Conservation (phyloP, 768 basidiomycete genomes). For the Imleria badia region DNA sequence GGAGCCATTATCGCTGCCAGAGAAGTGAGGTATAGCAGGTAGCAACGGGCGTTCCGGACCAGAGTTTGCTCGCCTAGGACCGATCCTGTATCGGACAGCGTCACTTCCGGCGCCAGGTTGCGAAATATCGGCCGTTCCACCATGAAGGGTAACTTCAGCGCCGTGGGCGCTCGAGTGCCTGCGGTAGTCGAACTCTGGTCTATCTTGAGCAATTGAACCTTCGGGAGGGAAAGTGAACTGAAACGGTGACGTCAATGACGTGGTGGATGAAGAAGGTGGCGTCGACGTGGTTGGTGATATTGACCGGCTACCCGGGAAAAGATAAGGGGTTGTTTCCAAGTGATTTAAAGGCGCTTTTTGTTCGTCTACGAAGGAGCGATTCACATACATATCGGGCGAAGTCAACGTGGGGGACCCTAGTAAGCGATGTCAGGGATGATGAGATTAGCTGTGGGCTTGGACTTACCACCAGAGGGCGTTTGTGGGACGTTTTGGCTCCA, state of each 20-base stretch:
- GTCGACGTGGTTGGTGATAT: conserved; percentile 69
- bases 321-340: conserved; percentile 55
- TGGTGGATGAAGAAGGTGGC: conserved; percentile 56
- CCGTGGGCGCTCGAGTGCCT: conserved; percentile 51
- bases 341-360: conserved; percentile 52
- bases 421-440: conserved; percentile 38
- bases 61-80: conserved; percentile 47
- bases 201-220: conserved; percentile 49
- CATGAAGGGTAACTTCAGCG: conserved; percentile 68
- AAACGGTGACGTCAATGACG: conserved; percentile 65
- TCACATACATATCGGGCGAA: conserved; percentile 46
- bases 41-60: conserved; percentile 49
- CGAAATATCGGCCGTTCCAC: conserved; percentile 72
- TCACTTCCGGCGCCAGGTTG: conserved; percentile 51
- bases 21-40: conserved; percentile 47
- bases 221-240: conserved; percentile 63
- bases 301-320: conserved; percentile 67
- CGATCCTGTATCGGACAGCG: conserved; percentile 59
- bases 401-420: conserved; percentile 57
- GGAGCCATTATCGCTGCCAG: conserved; percentile 50
- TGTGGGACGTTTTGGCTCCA: conserved; percentile 33
- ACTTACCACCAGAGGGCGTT: conserved; percentile 31
- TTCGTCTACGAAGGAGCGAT: conserved; percentile 52
- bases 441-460: conserved; percentile 28
- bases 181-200: conserved; percentile 66